Base-by-base conservation (phyloP, 768 basidiomycete genomes). In the Pholiota molesta region DNA sequence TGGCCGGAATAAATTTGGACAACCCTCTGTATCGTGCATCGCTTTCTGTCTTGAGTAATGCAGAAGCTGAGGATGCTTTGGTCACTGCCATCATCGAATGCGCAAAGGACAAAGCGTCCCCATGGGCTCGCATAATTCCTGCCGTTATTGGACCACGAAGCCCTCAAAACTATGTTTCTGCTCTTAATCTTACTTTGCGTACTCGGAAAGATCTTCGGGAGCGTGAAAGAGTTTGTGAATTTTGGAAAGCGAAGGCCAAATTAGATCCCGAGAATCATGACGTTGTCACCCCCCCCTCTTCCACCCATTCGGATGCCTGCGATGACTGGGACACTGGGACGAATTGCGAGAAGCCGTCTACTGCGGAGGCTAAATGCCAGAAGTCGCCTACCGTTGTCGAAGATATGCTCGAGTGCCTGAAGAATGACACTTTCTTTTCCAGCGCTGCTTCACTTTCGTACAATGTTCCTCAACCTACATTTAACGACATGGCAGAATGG, bases 241-340 rank as follows among this genome's bases (percentile, higher is more conserved):
- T 80, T 45, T 83, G 79, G 79, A 83, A 81, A 68, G 75, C 71
- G 26, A 67, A 78, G 13, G 80, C 78, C 11, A 74, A 75, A 60
- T 73, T 72, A 55, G 68, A 71, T 23, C 63, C 66, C 13, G 61
- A 45, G 16, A 68, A 71, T n/a, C 23, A 55, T 33, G 61, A 65
- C 40, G 60, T 73, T 42, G 65, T 78, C 9, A 78, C 77, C 0
- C 77, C 77, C 39, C 78, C 78, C 11, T 57, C 72, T 17, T 79
- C 78, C 13, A 65, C 63, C 49, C 70, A 79, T n/a, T 77, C 76
- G 29, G 72, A 71, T 13, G 68, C 78, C 26, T 54, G 68, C 33
- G 71, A 73, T 54, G 65, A 66, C 28, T 61, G 75, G 10, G 61
- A 68, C 45, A 59, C 66, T 5, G 71, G 71, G 17, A 72, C 73